Evolutionary conservation across 495 filamentous ascomycete species (phyloP).

Genomic region (Articulospora tetracladia): DNA sequence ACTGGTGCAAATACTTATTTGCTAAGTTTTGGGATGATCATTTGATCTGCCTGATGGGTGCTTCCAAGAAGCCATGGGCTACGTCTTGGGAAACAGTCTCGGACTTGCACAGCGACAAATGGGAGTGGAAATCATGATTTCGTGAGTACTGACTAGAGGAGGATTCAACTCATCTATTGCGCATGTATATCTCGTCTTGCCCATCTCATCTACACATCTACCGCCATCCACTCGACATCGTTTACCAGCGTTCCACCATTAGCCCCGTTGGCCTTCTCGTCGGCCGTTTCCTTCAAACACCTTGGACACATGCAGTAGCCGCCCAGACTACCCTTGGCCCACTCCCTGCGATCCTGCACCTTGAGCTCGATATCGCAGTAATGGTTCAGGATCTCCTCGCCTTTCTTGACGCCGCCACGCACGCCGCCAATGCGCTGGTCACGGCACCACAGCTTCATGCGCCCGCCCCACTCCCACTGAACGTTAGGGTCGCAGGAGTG

Average conservation of each 20-base stretch:
- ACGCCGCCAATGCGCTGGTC: conserved; percentile 35
- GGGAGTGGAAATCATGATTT: no score
- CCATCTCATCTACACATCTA: not conserved
- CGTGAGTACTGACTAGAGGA: not conserved
- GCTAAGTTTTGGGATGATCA: no score
- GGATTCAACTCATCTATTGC: not conserved
- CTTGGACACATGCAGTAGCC: conserved; percentile 80
- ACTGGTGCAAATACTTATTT: no score
- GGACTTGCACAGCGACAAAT: no score
- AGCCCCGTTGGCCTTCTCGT: conserved; percentile 6
- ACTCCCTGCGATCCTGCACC: conserved; percentile 79
- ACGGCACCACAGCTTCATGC: conserved; percentile 62
- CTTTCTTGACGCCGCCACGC: conserved; percentile 58
- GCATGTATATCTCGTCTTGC: not conserved
- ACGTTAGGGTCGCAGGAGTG: conserved; percentile 95
- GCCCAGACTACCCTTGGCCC: conserved; percentile 80
- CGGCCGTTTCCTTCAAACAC: conserved; percentile 52
- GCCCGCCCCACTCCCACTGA: conserved; percentile 87
- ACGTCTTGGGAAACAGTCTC: not conserved
- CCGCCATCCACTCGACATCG: not conserved
- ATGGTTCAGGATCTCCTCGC: conserved; percentile 85
- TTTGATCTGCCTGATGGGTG: no score
- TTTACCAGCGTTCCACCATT: not conserved
- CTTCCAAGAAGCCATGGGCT: no score
- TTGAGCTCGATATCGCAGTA: conserved; percentile 85